Evolutionary conservation across 2,329 filamentous ascomycete genomes (phyloP).

Genomic region (Beauveria brongniartii): DNA sequence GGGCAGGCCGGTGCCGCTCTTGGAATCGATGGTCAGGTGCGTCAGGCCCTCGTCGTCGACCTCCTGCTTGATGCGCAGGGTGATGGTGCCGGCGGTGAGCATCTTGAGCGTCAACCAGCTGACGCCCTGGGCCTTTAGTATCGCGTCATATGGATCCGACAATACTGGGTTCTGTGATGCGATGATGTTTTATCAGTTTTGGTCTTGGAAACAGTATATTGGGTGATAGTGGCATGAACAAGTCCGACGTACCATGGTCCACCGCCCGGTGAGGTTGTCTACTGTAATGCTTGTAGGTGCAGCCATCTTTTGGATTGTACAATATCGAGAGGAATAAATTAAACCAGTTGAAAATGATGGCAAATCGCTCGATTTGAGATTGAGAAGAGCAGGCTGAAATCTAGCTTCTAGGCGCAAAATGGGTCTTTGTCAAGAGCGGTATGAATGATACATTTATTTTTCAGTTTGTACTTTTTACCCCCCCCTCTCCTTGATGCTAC

Average conservation of each 20-base stretch:
- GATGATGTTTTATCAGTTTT: neutral
- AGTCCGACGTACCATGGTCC: neutral
- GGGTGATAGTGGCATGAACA: neutral
- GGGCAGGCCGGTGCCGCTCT: slow-evolving; percentile 6
- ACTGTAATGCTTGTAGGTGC: neutral
- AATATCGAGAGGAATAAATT: too few species aligned
- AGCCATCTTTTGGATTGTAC: too few species aligned
- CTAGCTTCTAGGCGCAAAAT: too few species aligned
- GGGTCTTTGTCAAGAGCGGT: too few species aligned
- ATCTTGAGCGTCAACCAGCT: slow-evolving; percentile 15
- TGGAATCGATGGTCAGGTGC: slow-evolving; percentile 10
- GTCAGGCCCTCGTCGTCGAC: slow-evolving; percentile 10
- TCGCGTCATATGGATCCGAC: slow-evolving; percentile 12
- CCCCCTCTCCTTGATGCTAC: too few species aligned
- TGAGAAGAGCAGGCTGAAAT: too few species aligned
- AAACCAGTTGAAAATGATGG: too few species aligned
- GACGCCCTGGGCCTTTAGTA: slow-evolving; percentile 13
- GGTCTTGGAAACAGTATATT: neutral
- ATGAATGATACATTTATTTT: too few species aligned
- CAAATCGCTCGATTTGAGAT: too few species aligned
- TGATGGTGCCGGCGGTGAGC: slow-evolving; percentile 10
- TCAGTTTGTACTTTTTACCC: too few species aligned
- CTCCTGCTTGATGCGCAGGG: slow-evolving; percentile 11
- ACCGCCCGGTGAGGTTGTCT: neutral
- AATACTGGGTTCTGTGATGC: neutral